These are phyloP conservation scores for Talaromyces sp. DNA, from an alignment of 2,329 filamentous ascomycete species.

Conservation along the genomic window DNA sequence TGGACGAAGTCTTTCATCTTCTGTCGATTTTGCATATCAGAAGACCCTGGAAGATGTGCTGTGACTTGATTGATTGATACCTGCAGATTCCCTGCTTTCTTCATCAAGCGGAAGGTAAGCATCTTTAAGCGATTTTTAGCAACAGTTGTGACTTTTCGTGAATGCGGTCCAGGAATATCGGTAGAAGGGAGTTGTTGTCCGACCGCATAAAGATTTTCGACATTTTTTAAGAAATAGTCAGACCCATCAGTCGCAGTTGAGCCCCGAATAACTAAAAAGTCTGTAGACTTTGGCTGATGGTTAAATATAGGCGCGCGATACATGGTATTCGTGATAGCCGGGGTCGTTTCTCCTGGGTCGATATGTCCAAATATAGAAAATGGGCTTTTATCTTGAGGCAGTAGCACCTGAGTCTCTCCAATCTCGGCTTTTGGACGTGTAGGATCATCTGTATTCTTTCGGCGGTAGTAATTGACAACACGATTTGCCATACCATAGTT, in stretches of 20 bases:
- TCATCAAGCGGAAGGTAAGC: slow-evolving; percentile 85
- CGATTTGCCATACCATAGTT: slow-evolving; percentile 98
- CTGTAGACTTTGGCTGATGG: slow-evolving; percentile 70
- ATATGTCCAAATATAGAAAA: slow-evolving; percentile 95
- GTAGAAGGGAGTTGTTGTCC: slow-evolving; percentile 90
- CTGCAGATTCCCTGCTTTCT: slow-evolving; percentile 66
- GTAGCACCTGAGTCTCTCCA: slow-evolving; percentile 80
- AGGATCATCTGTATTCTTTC: slow-evolving; percentile 74
- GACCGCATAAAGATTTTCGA: slow-evolving; percentile 86
- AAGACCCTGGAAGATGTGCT: slow-evolving; percentile 85
- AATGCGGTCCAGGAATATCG: slow-evolving; percentile 90
- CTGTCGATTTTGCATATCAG: slow-evolving; percentile 90
- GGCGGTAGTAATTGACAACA: slow-evolving; percentile 93
- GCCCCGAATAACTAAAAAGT: slow-evolving; percentile 83
- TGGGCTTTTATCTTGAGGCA: slow-evolving; percentile 92
- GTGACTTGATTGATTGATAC: slow-evolving; percentile 82
- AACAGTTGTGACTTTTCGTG: slow-evolving; percentile 92
- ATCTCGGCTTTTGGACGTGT: slow-evolving; percentile 75
- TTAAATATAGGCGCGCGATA: slow-evolving; percentile 91
- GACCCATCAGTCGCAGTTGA: slow-evolving; percentile 75
- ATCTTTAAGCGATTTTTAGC: slow-evolving; percentile 96
- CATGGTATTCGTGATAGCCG: slow-evolving; percentile 92
- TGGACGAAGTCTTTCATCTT: slow-evolving; percentile 95
- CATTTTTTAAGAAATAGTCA: slow-evolving; percentile 78
- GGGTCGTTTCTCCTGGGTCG: slow-evolving; percentile 82